These are phyloP conservation scores for Helotiales sp. DNA, from an alignment of 2,329 filamentous ascomycete genomes.

Conservation along the genomic window DNA sequence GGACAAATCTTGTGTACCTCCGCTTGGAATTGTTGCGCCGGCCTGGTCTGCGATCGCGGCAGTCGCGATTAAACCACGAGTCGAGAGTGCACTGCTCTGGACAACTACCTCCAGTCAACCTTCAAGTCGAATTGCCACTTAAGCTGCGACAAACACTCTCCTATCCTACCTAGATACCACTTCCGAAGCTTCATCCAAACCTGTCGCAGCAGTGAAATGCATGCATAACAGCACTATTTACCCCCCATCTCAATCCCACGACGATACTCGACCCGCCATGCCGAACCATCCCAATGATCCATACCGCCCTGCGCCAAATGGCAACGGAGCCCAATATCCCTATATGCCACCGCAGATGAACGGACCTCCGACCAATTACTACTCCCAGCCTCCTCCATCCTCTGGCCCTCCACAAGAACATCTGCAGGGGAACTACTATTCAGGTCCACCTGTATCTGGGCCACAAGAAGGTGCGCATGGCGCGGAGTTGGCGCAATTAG, in stretches of 20 bases:
- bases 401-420: slow-evolving; percentile 12
- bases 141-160: neutral
- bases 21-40: neutral
- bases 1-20: neutral
- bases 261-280: slow-evolving; percentile 2
- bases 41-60: slow-evolving; percentile 2
- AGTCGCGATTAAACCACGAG: neutral
- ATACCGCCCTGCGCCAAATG: slow-evolving; percentile 2
- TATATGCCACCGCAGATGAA: neutral
- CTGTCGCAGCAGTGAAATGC: neutral
- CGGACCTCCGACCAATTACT: slow-evolving; percentile 1
- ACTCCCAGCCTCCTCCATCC: neutral
- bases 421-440: slow-evolving; percentile 28
- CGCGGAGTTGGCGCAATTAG: slow-evolving; percentile 25
- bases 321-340: neutral
- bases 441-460: slow-evolving; percentile 28
- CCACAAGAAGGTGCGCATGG: slow-evolving; percentile 12
- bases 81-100: neutral
- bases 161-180: no score
- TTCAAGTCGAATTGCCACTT: neutral
- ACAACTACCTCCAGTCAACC: neutral
- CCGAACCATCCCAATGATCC: neutral
- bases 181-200: neutral
- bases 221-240: neutral
- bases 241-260: neutral